Evolutionary conservation across 2,329 filamentous ascomycete genomes (phyloP).

Genomic region (Colletotrichum godetiae): DNA sequence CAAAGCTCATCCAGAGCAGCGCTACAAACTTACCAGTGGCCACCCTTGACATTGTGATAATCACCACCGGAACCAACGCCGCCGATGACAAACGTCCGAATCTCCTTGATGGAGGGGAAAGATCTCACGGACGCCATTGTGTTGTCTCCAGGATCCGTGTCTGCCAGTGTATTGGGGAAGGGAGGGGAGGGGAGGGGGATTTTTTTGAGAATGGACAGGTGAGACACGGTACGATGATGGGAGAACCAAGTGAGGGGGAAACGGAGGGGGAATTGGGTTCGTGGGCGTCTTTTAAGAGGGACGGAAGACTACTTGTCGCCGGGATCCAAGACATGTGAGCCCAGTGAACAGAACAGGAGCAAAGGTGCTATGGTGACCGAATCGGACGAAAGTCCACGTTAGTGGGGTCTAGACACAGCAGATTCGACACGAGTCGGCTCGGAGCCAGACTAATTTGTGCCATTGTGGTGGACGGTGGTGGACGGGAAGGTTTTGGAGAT

Average conservation of each 20-base stretch:
- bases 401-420: constrained; percentile 7
- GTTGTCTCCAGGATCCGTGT: neutral
- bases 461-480: neutral
- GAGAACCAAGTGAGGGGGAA: neutral
- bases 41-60: constrained; percentile 90
- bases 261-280: constrained; percentile 12
- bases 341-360: constrained; percentile 6
- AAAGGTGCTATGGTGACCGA: neutral
- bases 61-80: constrained; percentile 74
- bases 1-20: neutral
- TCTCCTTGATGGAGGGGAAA: constrained; percentile 81
- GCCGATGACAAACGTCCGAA: constrained; percentile 78
- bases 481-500: constrained; percentile 25
- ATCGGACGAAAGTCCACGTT: constrained; percentile 13
- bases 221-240: neutral
- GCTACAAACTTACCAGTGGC: constrained; percentile 67
- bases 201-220: neutral
- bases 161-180: neutral
- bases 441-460: constrained; percentile 1
- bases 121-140: constrained; percentile 62
- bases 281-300: constrained; percentile 19
- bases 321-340: constrained; percentile 19
- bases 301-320: neutral
- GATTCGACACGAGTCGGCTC: constrained; percentile 1
- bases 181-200: neutral